Evolutionary conservation across 2,329 filamentous ascomycete species (phyloP).

Genomic region (Seiridium unicorne): DNA sequence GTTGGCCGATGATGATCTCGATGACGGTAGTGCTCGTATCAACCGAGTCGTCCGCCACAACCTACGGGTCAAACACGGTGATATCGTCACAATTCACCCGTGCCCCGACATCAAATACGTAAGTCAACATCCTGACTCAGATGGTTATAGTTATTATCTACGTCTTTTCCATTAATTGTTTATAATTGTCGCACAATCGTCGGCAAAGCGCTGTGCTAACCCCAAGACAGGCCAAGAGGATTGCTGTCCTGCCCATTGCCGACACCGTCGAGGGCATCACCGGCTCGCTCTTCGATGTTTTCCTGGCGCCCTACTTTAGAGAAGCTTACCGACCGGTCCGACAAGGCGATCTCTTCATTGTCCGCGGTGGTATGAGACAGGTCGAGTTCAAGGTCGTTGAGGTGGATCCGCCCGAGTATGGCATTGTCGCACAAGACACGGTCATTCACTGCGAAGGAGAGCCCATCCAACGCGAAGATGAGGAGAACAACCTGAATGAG

Average conservation of each 20-base stretch:
- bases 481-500: constrained; percentile 98
- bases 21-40: constrained; percentile 95
- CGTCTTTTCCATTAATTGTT: too few species aligned
- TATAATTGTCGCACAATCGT: background rate
- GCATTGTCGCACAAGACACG: constrained; percentile 97
- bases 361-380: constrained; percentile 96
- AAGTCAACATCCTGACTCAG: constrained; percentile 36
- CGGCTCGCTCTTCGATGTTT: constrained; percentile 97
- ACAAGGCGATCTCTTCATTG: constrained; percentile 97
- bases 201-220: constrained; percentile 4
- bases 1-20: constrained; percentile 93
- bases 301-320: constrained; percentile 98
- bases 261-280: constrained; percentile 98
- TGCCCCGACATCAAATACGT: constrained; percentile 99
- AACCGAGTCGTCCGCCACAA: constrained; percentile 99
- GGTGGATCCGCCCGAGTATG: constrained; percentile 96
- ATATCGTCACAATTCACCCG: constrained; percentile 94
- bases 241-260: constrained; percentile 95
- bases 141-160: too few species aligned
- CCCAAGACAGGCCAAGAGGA: constrained; percentile 80
- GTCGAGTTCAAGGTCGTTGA: constrained; percentile 99
- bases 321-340: constrained; percentile 97
- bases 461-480: constrained; percentile 93
- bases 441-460: constrained; percentile 99
- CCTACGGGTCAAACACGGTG: constrained; percentile 95